Evolutionary conservation across 441 rosid genomes (phyloP), one percentile per base, ranked within the genome.

Genomic region (Euphorbia schlechtendalii): DNA sequence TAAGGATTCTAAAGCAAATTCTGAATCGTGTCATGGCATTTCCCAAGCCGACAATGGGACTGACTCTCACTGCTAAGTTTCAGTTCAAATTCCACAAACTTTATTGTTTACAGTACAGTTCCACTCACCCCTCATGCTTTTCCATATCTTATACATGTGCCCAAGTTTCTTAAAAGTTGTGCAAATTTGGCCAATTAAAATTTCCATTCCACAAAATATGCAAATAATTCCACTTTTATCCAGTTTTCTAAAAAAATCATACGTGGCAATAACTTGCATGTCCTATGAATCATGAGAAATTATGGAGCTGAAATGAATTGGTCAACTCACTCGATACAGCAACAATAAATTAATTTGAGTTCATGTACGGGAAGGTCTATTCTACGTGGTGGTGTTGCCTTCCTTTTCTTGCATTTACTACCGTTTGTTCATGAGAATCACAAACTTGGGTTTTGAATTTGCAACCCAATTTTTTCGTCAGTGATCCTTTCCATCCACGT

Each of bases 401-500:
- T 8, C 77, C 83, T 43, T 70, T 81, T 62, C 85, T 69, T 4
- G 69, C 71, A 18, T 84, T 85, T 0, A 82, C 83, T 27, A 85
- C 82, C 41, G 90, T 68, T 2, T 81, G 82, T 56, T 86, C 97
- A 14, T 93, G 97, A 8, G 98, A 93, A 81, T 90, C 92, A 48
- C 97, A 90, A 30, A 93, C 97, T 71, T 86, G 98, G 0, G 92
- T 86, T 82, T 82, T 93, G 66, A 90, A 88, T 74, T 93, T 90
- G 45, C 98, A 90, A 22, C 98, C 97, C 0, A 93, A 78, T 52
- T 61, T 82, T 65, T 67, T 82, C 8, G 81, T 71, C 58, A 89
- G n/a, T 0, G 96, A 87, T 53, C 79, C 86, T 49, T 63, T 74
- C 84, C 94, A 81, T 8, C 84, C 76, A 8, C 32, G 63, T 0